Evolutionary conservation across 1,284 basidiomycete species (phyloP).

Genomic region (Golubevia sp.): DNA sequence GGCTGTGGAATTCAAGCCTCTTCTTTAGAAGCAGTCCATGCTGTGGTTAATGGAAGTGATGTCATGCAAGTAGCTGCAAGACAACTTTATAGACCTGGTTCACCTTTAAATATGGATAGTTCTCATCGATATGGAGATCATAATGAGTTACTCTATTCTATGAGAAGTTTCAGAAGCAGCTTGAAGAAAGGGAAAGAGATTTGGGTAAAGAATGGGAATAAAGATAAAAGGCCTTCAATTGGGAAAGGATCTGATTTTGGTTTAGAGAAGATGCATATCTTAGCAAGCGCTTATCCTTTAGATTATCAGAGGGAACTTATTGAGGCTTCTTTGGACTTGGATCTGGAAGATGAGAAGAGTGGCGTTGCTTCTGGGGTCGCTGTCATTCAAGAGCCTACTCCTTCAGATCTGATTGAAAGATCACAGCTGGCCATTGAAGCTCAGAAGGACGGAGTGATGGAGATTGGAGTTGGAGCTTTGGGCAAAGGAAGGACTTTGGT

Average conservation of each 20-base stretch:
- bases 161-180: slow-evolving; percentile 14
- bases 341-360: background rate
- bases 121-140: slow-evolving; percentile 25
- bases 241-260: too few species aligned
- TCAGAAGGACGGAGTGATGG: background rate
- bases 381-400: background rate
- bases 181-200: slow-evolving; percentile 5
- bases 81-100: slow-evolving; percentile 14
- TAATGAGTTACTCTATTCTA: slow-evolving; percentile 30
- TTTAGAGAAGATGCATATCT: slow-evolving; percentile 23
- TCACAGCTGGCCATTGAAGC: background rate
- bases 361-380: background rate
- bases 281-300: slow-evolving; percentile 26
- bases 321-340: background rate
- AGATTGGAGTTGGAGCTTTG: background rate
- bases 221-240: background rate
- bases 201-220: background rate
- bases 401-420: background rate
- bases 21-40: background rate
- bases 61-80: slow-evolving; percentile 22
- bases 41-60: slow-evolving; percentile 7
- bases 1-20: background rate
- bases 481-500: background rate
- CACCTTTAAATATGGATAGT: slow-evolving; percentile 20
- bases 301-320: background rate